Percentiles rank a stretch among this genome's conserved stretches.
Evolutionary conservation across 78 protist species (phyloP).

Genomic region (Dictyostelium brefeldianum): DNA sequence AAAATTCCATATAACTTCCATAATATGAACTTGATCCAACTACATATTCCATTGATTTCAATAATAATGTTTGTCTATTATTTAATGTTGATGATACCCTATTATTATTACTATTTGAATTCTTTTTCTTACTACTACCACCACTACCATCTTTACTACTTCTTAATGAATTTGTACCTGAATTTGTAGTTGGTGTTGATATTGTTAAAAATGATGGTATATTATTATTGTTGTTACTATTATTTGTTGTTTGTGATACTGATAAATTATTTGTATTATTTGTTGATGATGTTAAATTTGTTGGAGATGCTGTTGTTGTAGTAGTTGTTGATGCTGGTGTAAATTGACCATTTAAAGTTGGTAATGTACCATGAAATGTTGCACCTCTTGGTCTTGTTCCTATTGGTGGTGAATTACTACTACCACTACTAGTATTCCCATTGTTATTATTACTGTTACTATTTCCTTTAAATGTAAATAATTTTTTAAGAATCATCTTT

Average conservation of each 20-base stretch:
- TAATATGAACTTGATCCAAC: slow-evolving; percentile 12
- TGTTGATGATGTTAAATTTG: background rate
- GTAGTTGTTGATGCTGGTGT: no score
- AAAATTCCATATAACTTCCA: background rate
- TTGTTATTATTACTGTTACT: no score
- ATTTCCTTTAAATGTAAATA: background rate
- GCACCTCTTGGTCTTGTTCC: slow-evolving; percentile 10
- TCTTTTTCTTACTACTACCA: no score
- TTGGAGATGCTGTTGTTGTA: background rate
- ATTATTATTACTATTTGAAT: background rate
- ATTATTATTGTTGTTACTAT: background rate
- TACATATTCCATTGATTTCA: slow-evolving; percentile 4
- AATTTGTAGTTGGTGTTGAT: background rate
- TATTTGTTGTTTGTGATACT: background rate
- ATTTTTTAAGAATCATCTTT: background rate
- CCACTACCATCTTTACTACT: slow-evolving; percentile 2
- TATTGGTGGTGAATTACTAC: background rate
- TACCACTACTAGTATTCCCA: background rate
- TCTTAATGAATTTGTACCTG: background rate
- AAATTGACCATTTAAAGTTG: background rate
- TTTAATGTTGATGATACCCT: no score
- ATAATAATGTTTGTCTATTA: background rate
- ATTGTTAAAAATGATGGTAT: background rate
- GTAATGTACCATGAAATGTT: background rate
- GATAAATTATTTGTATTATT: background rate